Percentiles rank a stretch among this genome's conserved stretches.
Conservation (phyloP, 495 filamentous ascomycete species). For the Xylaria cubensis region DNA sequence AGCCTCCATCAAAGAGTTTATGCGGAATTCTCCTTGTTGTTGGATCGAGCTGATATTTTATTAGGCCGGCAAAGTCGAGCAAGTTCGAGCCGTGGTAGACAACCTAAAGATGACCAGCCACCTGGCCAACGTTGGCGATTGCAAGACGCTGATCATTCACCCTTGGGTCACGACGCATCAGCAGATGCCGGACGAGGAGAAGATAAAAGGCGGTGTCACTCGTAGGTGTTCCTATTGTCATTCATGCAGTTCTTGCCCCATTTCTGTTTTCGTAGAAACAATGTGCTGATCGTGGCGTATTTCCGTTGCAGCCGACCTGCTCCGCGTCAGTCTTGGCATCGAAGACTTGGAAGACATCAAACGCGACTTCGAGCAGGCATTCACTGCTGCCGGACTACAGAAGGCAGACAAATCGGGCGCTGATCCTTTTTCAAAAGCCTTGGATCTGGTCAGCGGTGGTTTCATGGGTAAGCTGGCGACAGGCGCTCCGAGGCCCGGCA, state of each 20-base stretch:
- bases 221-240: constrained; percentile 36
- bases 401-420: constrained; percentile 34
- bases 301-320: constrained; percentile 40
- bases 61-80: constrained; percentile 46
- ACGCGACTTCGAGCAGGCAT: constrained; percentile 52
- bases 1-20: not conserved
- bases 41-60: constrained; percentile 26
- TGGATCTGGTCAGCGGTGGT: constrained; percentile 39
- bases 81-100: constrained; percentile 50
- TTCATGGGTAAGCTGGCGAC: constrained; percentile 45
- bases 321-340: constrained; percentile 48
- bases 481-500: constrained; percentile 39
- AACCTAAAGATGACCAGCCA: constrained; percentile 51
- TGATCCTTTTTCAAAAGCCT: constrained; percentile 40
- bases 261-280: not conserved
- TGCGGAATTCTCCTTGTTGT: not conserved
- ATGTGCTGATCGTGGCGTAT: constrained; percentile 8
- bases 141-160: constrained; percentile 52
- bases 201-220: constrained; percentile 51
- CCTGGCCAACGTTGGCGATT: constrained; percentile 52
- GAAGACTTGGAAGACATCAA: constrained; percentile 52
- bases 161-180: constrained; percentile 53
- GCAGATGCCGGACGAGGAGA: constrained; percentile 51
- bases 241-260: not conserved
- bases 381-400: constrained; percentile 44